Evolutionary conservation across 2,329 filamentous ascomycete genomes (phyloP).

Genomic region (Colletotrichum liriopes): DNA sequence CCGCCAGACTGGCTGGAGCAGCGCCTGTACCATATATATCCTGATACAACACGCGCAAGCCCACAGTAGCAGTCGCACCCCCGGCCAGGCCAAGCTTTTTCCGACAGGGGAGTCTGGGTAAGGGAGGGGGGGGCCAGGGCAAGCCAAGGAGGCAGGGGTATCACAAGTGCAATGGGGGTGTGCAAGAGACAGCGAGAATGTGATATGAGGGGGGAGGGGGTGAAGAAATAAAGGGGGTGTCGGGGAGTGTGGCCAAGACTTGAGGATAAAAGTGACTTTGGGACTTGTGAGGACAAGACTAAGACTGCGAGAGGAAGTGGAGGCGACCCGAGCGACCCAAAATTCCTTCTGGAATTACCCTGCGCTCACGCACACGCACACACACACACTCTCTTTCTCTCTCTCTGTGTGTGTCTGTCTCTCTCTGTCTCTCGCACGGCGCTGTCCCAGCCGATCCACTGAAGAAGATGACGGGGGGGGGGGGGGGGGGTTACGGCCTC

Average conservation of each 20-base stretch:
- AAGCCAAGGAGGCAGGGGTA: slow-evolving; percentile 12
- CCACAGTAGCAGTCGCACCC: slow-evolving; percentile 39
- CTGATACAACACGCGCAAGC: slow-evolving; percentile 45
- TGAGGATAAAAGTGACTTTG: slow-evolving; percentile 28
- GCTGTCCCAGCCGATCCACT: slow-evolving; percentile 42
- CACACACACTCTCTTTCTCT: background rate
- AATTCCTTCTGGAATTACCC: slow-evolving; percentile 43
- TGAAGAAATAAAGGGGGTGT: background rate
- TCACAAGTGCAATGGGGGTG: slow-evolving; percentile 2
- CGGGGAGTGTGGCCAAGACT: background rate
- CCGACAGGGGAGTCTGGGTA: slow-evolving; percentile 40
- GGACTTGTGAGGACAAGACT: slow-evolving; percentile 10
- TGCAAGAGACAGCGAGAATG: background rate
- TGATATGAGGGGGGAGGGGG: background rate
- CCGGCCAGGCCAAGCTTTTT: slow-evolving; percentile 40
- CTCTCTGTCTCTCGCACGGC: slow-evolving; percentile 30
- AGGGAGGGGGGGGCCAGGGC: slow-evolving; percentile 15
- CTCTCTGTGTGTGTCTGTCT: background rate
- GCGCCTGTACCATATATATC: slow-evolving; percentile 46
- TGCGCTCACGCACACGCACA: slow-evolving; percentile 11
- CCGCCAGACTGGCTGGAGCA: slow-evolving; percentile 41
- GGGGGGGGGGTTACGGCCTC: background rate
- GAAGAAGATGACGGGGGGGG: slow-evolving; percentile 38
- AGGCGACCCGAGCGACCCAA: slow-evolving; percentile 29
- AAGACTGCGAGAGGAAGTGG: slow-evolving; percentile 1